These are phyloP conservation scores for Metschnikowia aberdeeniae DNA, from an alignment of 805 yeast genomes.

Conservation along the genomic window DNA sequence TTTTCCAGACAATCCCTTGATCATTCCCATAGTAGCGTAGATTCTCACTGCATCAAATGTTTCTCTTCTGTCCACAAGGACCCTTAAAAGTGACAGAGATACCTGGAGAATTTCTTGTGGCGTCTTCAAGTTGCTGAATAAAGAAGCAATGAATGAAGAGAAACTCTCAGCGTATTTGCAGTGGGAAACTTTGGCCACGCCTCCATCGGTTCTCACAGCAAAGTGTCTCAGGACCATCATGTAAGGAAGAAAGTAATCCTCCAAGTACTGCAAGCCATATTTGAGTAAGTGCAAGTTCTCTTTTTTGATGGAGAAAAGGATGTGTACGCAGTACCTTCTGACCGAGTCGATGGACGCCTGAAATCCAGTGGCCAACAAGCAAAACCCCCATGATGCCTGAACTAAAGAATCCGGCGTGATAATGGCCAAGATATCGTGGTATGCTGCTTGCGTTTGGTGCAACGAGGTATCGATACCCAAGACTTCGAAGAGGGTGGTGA, in stretches of 20 bases:
- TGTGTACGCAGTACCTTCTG: conserved; percentile 53
- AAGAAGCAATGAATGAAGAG: conserved; percentile 39
- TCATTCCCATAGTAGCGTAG: conserved; percentile 54
- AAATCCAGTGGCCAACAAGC: conserved; percentile 72
- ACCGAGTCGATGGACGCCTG: conserved; percentile 76
- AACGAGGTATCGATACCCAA: conserved; percentile 80
- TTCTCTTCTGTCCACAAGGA: conserved; percentile 45
- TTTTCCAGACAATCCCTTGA: conserved; percentile 43
- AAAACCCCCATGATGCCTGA: conserved; percentile 67
- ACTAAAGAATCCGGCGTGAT: conserved; percentile 49
- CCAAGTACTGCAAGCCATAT: conserved; percentile 42
- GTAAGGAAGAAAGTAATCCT: conserved; percentile 49
- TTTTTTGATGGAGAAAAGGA: conserved; percentile 51
- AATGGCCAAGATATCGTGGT: conserved; percentile 53
- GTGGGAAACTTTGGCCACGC: conserved; percentile 21
- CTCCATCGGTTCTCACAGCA: conserved; percentile 30
- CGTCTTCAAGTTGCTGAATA: conserved; percentile 27
- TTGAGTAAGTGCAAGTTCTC: conserved; percentile 38
- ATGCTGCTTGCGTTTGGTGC: conserved; percentile 80
- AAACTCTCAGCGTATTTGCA: conserved; percentile 62
- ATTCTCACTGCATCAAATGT: conserved; percentile 70
- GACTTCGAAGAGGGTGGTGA: conserved; percentile 71
- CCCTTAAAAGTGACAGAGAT: conserved; percentile 31
- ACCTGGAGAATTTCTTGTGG: conserved; percentile 25
- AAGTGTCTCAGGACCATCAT: conserved; percentile 64